Evolutionary conservation across 2,329 filamentous ascomycete species (phyloP).

Genomic region (Mycocentrospora acerina): DNA sequence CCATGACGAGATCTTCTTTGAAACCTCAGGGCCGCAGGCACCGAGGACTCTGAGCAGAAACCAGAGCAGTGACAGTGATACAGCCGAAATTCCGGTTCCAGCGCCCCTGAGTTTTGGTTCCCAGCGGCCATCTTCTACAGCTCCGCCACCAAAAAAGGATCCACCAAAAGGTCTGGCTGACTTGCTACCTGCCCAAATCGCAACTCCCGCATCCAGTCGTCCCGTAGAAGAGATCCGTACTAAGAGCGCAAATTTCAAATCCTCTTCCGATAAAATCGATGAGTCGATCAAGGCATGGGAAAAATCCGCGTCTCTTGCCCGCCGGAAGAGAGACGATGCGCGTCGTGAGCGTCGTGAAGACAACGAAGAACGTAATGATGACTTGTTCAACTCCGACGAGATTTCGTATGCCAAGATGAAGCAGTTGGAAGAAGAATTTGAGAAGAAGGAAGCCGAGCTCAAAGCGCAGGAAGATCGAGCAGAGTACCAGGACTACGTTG

Average conservation of each 20-base stretch:
- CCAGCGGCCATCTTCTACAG: conserved; percentile 13
- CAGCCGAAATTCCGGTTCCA: conserved; percentile 25
- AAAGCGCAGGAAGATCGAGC: conserved; percentile 56
- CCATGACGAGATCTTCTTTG: conserved; percentile 42
- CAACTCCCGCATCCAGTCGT: conserved; percentile 11
- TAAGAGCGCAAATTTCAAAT: conserved; percentile 14
- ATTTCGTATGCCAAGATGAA: conserved; percentile 61
- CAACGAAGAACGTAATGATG: conserved; percentile 55
- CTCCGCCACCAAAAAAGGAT: conserved; percentile 13
- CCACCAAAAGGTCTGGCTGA: conserved; percentile 18
- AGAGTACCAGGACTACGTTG: conserved; percentile 54
- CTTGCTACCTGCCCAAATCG: conserved; percentile 22
- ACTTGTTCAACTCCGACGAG: conserved; percentile 57
- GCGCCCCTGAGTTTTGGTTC: conserved; percentile 27
- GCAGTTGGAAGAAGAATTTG: conserved; percentile 57
- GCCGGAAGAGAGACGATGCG: conserved; percentile 50
- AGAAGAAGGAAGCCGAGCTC: conserved; percentile 52
- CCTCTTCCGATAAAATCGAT: conserved; percentile 20
- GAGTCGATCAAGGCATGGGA: conserved; percentile 48
- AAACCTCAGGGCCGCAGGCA: conserved; percentile 11
- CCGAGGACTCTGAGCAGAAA: conserved; percentile 16
- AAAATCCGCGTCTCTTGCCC: conserved; percentile 44
- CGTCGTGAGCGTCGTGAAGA: conserved; percentile 54
- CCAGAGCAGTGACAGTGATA: conserved; percentile 15
- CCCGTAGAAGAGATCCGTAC: conserved; percentile 25